A percentile compares a stretch with the other conserved stretches of the same genome.
phyloP scores from a whole-genome alignment of 208 protist species.

The Crithidia fasciculata region DNA sequence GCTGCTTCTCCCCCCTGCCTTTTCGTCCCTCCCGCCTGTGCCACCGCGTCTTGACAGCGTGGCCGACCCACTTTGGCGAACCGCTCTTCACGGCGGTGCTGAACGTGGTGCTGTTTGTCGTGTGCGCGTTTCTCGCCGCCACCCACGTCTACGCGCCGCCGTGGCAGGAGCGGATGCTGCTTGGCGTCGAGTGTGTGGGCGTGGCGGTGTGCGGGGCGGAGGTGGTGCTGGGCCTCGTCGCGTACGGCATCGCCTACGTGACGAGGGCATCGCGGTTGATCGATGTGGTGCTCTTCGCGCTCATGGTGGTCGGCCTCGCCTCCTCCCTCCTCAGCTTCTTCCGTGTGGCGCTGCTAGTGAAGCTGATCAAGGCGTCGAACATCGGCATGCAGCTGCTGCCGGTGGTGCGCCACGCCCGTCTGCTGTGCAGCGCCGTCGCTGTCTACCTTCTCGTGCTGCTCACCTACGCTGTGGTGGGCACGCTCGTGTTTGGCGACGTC shows the following conservation, averaged over 20 bases:
- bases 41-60: constrained; percentile 29
- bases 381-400: constrained; percentile 37
- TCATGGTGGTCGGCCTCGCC: constrained; percentile 36
- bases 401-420: constrained; percentile 7
- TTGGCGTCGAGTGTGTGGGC: constrained; percentile 39
- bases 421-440: constrained; percentile 34
- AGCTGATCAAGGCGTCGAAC: constrained; percentile 35
- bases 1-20: constrained; percentile 10
- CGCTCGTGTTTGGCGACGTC: constrained; percentile 52
- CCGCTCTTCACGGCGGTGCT: constrained; percentile 17
- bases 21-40: constrained; percentile 14
- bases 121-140: constrained; percentile 38
- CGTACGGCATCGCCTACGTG: constrained; percentile 42
- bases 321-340: constrained; percentile 37
- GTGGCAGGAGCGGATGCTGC: constrained; percentile 33
- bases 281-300: constrained; percentile 42
- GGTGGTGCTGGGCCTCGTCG: constrained; percentile 36
- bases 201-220: constrained; percentile 41
- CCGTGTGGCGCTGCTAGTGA: constrained; percentile 40
- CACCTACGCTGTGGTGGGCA: constrained; percentile 59
- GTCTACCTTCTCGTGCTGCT: constrained; percentile 46
- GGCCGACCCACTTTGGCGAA: constrained; percentile 3
- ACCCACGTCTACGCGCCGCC: constrained; percentile 24
- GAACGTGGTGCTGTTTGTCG: constrained; percentile 26
- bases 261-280: constrained; percentile 23